Evolutionary conservation across 257 asterid genomes (phyloP), one percentile per base, ranked within the genome.

Genomic region (Rehmannia glutinosa): DNA sequence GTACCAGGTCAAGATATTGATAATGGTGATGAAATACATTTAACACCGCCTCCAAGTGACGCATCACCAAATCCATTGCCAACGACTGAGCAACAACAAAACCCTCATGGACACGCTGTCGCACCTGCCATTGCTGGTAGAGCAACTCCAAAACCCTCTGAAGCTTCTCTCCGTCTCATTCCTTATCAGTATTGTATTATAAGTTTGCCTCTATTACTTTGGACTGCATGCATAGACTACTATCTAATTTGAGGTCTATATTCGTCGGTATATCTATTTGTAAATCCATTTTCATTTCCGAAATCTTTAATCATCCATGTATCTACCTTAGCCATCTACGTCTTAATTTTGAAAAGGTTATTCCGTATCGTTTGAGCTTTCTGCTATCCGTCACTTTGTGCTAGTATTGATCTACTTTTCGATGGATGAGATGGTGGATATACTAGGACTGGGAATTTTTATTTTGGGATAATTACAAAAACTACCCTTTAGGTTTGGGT

Each of bases 111-210:
- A 23, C 79, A 25, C 9, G 85, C 91, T 20, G 82, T 77, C 32
- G 66, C 95, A 15, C 97, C 97, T 7, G 93, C 95, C 33, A 72
- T 82, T 72, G 93, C 97, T 0, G 91, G 85, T 53, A 79, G 82
- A 72, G 66, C 97, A 58, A 75, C 88, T 39, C 58, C 81, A 3
- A 66, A 77, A 58, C 75, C 81, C 60, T 87, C 91, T 11, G 59
- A 78, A 35, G 85, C 84, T 45, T 75, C 86, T 38, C 61, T 62
- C 9, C 70, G 15, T 74, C 42, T 70, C 24, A 39, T 61, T 19
- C 39, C 46, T 3, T 30, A 8, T 54, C 62, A 24, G 39, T 75
- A 51, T 59, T 66, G 52, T 71, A 56, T 75, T 16, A 25, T 69
- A 57, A 67, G 77, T 58, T 55, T 75, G 68, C 77, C 64, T 51